A percentile compares a stretch with the other conserved stretches of the same genome.
Evolutionary conservation across 2,329 filamentous ascomycete species (phyloP).

Genomic region (Incumbomyces delicatus): DNA sequence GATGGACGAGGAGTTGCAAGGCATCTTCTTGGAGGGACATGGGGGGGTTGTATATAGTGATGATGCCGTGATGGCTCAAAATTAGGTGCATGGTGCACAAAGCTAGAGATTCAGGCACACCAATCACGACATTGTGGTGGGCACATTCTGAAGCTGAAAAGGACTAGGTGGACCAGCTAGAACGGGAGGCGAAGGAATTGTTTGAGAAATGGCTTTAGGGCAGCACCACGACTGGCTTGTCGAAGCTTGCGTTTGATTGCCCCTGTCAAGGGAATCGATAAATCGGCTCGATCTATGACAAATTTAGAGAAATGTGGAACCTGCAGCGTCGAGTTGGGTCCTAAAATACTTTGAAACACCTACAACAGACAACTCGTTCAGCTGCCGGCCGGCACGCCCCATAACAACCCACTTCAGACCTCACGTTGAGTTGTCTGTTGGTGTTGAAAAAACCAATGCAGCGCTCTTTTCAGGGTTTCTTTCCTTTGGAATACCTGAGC

Average conservation of each 20-base stretch:
- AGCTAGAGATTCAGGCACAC: neutral
- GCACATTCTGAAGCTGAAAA: neutral
- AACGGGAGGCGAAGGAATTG: neutral
- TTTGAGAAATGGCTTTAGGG: neutral
- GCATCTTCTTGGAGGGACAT: neutral
- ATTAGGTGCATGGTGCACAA: neutral
- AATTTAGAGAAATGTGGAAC: neutral
- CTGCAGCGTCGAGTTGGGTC: too few relatives aligned
- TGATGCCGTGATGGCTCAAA: neutral
- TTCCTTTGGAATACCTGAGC: too few relatives aligned
- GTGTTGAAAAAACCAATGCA: too few relatives aligned
- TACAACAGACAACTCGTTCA: too few relatives aligned
- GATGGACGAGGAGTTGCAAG: neutral
- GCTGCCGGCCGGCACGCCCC: too few relatives aligned
- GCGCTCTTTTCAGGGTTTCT: too few relatives aligned
- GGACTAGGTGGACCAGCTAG: neutral
- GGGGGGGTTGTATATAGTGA: too few relatives aligned
- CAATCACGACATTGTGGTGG: neutral
- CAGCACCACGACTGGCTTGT: constrained; percentile 3
- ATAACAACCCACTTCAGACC: too few relatives aligned
- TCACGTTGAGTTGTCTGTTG: too few relatives aligned
- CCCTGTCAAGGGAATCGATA: neutral
- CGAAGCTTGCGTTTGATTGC: neutral
- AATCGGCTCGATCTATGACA: neutral
- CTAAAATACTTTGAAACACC: too few relatives aligned